Evolutionary conservation across 2,329 filamentous ascomycete species (phyloP).

Genomic region (Diplodia intermedia): DNA sequence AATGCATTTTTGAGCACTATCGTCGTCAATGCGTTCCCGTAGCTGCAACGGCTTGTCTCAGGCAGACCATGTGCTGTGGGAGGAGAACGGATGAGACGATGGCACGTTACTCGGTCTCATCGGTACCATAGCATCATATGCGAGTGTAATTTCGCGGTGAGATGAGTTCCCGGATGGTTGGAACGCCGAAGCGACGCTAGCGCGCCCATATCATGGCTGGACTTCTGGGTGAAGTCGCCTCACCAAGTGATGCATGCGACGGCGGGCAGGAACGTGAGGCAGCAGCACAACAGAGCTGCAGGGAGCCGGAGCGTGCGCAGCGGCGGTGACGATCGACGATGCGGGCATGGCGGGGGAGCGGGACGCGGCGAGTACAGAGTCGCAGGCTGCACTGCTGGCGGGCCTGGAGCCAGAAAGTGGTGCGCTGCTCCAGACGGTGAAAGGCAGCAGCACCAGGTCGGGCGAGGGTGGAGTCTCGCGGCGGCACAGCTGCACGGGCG

Average conservation of each 20-base stretch:
- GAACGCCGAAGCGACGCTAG: slow-evolving; percentile 6
- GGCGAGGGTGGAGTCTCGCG: slow-evolving; percentile 27
- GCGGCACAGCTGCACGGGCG: slow-evolving; percentile 29
- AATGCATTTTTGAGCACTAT: neutral
- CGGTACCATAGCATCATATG: neutral
- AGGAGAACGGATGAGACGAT: neutral
- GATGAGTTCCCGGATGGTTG: neutral
- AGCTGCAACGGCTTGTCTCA: neutral
- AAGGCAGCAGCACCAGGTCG: slow-evolving; percentile 18
- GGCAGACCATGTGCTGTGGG: neutral
- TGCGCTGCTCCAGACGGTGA: slow-evolving; percentile 19
- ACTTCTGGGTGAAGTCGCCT: neutral
- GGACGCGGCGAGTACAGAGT: slow-evolving; percentile 9
- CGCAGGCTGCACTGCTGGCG: slow-evolving; percentile 14
- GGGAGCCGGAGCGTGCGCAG: neutral
- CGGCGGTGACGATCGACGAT: slow-evolving; percentile 15
- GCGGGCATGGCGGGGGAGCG: slow-evolving; percentile 7
- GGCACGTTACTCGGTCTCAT: neutral
- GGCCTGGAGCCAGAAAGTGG: slow-evolving; percentile 11
- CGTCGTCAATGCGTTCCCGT: neutral
- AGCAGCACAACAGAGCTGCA: neutral
- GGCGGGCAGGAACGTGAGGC: neutral
- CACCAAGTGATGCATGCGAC: neutral
- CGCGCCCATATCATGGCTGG: neutral
- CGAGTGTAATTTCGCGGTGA: slow-evolving; percentile 5